These are phyloP conservation scores for Musa itinerans DNA, from an alignment of 176 grass and related monocot species.

Conservation along the genomic window DNA sequence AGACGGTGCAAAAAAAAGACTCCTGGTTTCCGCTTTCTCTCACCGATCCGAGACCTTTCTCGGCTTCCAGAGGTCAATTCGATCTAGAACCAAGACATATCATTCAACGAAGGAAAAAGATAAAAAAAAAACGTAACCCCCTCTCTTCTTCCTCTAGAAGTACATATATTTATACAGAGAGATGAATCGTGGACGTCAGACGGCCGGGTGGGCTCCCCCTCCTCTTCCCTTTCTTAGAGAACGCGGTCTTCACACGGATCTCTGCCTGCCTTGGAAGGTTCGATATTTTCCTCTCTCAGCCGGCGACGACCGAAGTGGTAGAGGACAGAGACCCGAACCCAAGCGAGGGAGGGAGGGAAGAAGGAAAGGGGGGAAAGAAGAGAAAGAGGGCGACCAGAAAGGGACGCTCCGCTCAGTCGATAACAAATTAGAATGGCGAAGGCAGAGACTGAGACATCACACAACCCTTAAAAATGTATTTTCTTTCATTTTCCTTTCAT, in stretches of 20 bases:
- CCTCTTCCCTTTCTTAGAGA: not conserved
- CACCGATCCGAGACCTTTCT: not conserved
- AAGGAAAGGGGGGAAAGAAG: not conserved
- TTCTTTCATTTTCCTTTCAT: not conserved
- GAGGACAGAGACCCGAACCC: not conserved
- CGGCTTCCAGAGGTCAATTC: not conserved
- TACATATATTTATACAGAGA: not conserved
- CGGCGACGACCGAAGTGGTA: not conserved
- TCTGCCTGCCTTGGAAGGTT: not conserved
- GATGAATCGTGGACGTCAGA: not conserved
- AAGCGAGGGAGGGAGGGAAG: not conserved
- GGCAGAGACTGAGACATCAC: not conserved
- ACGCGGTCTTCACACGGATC: constrained; percentile 3
- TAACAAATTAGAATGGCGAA: not conserved
- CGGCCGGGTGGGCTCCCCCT: not conserved
- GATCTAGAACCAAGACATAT: not conserved
- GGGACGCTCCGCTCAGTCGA: not conserved
- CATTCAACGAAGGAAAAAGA: not conserved
- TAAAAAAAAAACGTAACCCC: not conserved
- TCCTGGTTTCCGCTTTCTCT: not conserved
- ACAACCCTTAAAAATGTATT: not conserved
- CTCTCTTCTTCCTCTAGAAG: constrained; percentile 3
- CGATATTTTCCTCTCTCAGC: not conserved
- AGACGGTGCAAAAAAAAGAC: constrained; percentile 16
- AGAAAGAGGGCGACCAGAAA: not conserved